Percentiles rank a stretch among this genome's conserved stretches.
These are phyloP conservation scores for Hypoxylon trugodes DNA, from an alignment of 495 filamentous ascomycete species.

Conservation along the genomic window DNA sequence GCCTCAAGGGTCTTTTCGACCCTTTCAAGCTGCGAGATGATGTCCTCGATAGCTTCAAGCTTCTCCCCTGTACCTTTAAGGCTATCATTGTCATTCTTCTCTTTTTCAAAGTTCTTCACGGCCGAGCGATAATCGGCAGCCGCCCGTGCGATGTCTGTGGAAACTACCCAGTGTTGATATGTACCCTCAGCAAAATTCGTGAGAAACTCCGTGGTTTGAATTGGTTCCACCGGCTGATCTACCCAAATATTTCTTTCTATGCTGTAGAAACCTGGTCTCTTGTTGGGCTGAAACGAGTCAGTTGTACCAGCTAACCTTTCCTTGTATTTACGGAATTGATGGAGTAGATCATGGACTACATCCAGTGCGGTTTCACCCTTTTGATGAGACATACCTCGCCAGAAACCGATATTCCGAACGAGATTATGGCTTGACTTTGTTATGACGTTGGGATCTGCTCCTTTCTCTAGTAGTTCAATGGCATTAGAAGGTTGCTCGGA, in stretches of 20 bases:
- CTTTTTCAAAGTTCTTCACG: conserved; percentile 44
- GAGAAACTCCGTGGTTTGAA: conserved; percentile 51
- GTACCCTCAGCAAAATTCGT: conserved; percentile 53
- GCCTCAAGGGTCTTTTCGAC: conserved; percentile 61
- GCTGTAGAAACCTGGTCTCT: conserved; percentile 15
- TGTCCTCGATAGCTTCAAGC: conserved; percentile 54
- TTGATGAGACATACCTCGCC: not conserved
- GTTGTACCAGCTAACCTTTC: conserved; percentile 30
- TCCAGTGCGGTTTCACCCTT: conserved; percentile 64
- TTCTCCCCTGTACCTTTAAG: conserved; percentile 59
- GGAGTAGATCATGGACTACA: conserved; percentile 59
- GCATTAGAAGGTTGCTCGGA: conserved; percentile 60
- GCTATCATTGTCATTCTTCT: conserved; percentile 33
- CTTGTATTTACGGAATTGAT: conserved; percentile 53
- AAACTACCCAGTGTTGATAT: conserved; percentile 62
- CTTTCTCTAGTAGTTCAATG: conserved; percentile 64
- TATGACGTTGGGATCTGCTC: conserved; percentile 65
- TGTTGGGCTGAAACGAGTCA: not conserved
- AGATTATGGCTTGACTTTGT: conserved; percentile 45
- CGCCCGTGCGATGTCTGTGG: conserved; percentile 42
- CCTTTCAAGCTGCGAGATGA: conserved; percentile 60
- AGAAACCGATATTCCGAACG: conserved; percentile 36
- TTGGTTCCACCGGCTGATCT: conserved; percentile 14
- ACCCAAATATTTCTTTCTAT: not conserved
- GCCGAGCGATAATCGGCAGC: conserved; percentile 19